phyloP scores from a whole-genome alignment of 2,329 filamentous ascomycete species.

The Diaporthe sp. region DNA sequence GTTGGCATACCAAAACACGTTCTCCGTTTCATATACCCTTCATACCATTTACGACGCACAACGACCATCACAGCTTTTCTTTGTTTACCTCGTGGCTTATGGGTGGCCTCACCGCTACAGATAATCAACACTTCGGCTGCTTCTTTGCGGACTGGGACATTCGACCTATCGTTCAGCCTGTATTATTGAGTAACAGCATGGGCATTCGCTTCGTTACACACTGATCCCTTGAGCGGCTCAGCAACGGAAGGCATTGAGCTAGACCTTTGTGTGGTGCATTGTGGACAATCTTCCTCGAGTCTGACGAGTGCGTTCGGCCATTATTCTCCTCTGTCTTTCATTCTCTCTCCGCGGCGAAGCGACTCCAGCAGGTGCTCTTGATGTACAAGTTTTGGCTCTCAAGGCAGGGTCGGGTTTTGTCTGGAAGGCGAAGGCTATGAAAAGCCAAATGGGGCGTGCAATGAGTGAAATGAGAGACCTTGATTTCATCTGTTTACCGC shows the following conservation, averaged over 20 bases:
- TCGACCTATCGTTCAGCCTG: conserved; percentile 12
- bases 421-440: conserved; percentile 12
- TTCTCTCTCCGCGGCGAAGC: not conserved
- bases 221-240: not conserved
- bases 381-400: conserved; percentile 20
- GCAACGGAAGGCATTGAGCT: not conserved
- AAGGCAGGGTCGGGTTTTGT: conserved; percentile 19
- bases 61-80: conserved; percentile 21
- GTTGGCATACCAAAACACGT: conserved; percentile 9
- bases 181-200: conserved; percentile 24
- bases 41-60: conserved; percentile 26
- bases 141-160: not conserved
- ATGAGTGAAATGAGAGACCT: conserved; percentile 27
- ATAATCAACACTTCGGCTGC: not conserved
- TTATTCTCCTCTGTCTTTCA: not conserved
- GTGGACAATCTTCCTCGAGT: not conserved
- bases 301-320: not conserved
- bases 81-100: conserved; percentile 2
- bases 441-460: conserved; percentile 14
- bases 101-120: not conserved
- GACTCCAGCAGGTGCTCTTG: conserved; percentile 8
- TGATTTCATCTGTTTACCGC: conserved; percentile 13
- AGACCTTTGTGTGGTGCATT: conserved; percentile 7
- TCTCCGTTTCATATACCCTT: conserved; percentile 30
- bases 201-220: not conserved